phyloP scores from a whole-genome alignment of 2,329 filamentous ascomycete species.

The Chaetomium globosum region DNA sequence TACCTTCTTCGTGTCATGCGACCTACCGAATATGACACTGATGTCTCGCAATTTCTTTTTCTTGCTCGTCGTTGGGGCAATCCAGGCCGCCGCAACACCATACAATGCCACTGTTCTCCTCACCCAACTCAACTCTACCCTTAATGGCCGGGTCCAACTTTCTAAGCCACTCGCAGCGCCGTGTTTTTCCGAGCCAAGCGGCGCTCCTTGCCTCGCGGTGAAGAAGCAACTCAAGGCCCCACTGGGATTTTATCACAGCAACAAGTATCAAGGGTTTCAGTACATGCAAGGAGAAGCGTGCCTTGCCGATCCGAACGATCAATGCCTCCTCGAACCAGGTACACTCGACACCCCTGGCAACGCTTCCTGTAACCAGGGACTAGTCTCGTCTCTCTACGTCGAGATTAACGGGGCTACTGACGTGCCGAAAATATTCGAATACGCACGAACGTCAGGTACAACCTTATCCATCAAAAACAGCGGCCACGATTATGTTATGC shows the following conservation, averaged over 20 bases:
- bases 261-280: neutral
- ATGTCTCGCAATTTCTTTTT: neutral
- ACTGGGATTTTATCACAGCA: neutral
- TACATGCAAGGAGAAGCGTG: neutral
- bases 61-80: neutral
- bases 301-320: constrained; percentile 1
- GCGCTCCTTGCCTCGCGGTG: neutral
- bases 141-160: neutral
- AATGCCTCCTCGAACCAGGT: neutral
- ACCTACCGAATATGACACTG: too few species aligned
- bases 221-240: neutral
- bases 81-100: neutral
- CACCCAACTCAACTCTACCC: neutral
- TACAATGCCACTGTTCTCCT: neutral
- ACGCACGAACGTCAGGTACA: neutral
- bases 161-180: neutral
- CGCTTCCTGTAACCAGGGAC: neutral
- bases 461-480: neutral
- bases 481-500: neutral
- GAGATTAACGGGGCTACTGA: neutral
- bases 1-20: neutral
- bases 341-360: neutral
- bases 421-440: neutral
- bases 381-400: neutral
- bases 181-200: neutral